These are phyloP conservation scores for Lycium ferocissimum DNA, from an alignment of 257 asterid species.

Conservation along the genomic window DNA sequence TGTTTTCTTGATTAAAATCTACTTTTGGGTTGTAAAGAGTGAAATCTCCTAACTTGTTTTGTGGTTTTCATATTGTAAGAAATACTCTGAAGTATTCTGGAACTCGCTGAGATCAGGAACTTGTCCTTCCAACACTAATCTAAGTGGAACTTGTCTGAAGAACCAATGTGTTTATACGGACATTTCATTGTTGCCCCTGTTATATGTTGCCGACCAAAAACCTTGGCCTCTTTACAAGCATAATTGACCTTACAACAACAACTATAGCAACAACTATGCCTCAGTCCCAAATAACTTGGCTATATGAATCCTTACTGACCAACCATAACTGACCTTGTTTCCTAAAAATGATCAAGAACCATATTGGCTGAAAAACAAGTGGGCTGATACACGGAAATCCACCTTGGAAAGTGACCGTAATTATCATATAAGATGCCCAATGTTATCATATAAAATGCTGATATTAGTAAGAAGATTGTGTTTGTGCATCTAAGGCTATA, in stretches of 20 bases:
- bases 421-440: background rate
- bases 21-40: constrained; percentile 22
- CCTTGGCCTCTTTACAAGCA: background rate
- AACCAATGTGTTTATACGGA: background rate
- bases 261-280: background rate
- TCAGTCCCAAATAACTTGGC: background rate
- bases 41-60: background rate
- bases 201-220: background rate
- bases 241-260: background rate
- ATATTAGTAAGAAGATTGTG: constrained; percentile 5
- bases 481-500: background rate
- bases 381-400: background rate
- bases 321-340: background rate
- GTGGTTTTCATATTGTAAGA: background rate
- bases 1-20: background rate
- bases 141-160: background rate
- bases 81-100: background rate
- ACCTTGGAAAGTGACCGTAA: background rate
- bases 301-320: background rate
- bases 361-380: background rate
- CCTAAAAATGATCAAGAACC: constrained; percentile 12
- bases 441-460: background rate
- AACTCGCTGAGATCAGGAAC: background rate
- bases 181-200: background rate
- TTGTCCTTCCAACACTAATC: background rate